Evolutionary conservation across 1,284 basidiomycete species (phyloP), one percentile per base, ranked within the genome.

Genomic region (Chalciporus sp.): DNA sequence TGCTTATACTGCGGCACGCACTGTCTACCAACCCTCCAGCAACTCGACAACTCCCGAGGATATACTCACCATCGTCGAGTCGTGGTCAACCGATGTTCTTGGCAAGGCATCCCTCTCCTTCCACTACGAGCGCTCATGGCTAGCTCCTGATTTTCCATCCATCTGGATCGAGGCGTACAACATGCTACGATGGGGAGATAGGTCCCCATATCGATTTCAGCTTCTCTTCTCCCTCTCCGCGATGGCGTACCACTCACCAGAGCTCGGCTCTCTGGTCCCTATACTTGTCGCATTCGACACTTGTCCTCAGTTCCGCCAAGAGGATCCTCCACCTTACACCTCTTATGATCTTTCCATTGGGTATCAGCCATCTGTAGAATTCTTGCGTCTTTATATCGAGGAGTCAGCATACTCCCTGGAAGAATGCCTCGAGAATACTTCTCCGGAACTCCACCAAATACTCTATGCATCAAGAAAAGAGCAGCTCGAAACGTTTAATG

Each of bases 141-240:
- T 70, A 19, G 8, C 1, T 5, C 58, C 60, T 0, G 9, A 59
- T 55, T 52, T 64, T 42, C 51, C 51, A n/a, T 29, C 40, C 12
- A 57, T 56, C 42, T 77, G 71, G 63, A 54, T 77, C 19, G 55
- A 60, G 16, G 48, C 68, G 1, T 77, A 76, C 28, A 53, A 71
- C 4, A 51, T 63, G 7, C 69, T 70, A 43, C 66, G 67, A 20
- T 12, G 42, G 26, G 23, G 31, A 2, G 26, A 40, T 3, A 54
- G 60, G 20, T 20, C 19, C 29, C n/a, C n/a, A n/a, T n/a, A 62
- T 39, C 64, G 56, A 43, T 68, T 60, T 23, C 57, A 59, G 7
- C 31, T 78, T 14, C 52, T 63, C 17, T 76, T 74, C 55, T 66
- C 66, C 10, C 62, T 73, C 3, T 57, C 71, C 8, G 63, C 67